These are phyloP conservation scores for Colletotrichum sidae DNA, from an alignment of 2,329 filamentous ascomycete genomes.

Conservation along the genomic window DNA sequence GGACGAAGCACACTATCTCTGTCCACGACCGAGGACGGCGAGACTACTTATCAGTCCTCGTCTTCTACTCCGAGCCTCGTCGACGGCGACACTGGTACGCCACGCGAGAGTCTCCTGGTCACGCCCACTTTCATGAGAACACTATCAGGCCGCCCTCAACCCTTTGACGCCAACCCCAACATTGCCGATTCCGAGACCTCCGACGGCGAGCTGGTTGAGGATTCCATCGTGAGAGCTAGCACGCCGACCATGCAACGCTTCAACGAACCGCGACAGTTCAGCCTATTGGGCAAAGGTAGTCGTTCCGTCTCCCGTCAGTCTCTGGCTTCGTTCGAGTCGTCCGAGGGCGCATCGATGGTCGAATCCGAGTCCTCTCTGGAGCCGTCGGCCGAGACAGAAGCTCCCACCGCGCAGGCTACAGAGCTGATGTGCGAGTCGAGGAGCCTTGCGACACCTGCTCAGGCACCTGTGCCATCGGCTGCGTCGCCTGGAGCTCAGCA, in stretches of 20 bases:
- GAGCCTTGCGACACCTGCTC: background rate
- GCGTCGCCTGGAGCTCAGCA: conserved; percentile 1
- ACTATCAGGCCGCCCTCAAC: conserved; percentile 26
- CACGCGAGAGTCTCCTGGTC: conserved; percentile 39
- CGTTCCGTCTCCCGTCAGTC: conserved; percentile 34
- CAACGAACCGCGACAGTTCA: conserved; percentile 33
- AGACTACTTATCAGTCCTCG: conserved; percentile 35
- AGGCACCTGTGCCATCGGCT: background rate
- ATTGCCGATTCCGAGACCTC: conserved; percentile 32
- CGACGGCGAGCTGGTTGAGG: conserved; percentile 32
- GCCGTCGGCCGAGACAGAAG: background rate
- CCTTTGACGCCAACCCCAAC: conserved; percentile 32
- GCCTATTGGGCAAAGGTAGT: conserved; percentile 26
- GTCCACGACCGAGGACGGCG: conserved; percentile 33
- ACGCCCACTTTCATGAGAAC: conserved; percentile 39
- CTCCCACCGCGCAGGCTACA: background rate
- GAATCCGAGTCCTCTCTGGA: conserved; percentile 8
- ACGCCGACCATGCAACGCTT: conserved; percentile 35
- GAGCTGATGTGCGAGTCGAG: background rate
- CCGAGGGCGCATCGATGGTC: conserved; percentile 21
- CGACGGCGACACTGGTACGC: conserved; percentile 38
- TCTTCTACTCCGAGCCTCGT: conserved; percentile 41
- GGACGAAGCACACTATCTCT: conserved; percentile 24
- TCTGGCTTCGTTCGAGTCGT: conserved; percentile 22
- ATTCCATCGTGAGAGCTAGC: conserved; percentile 19